These are phyloP conservation scores for Simmondsia chinensis DNA, from an alignment of 148 eudicot species.

Conservation along the genomic window DNA sequence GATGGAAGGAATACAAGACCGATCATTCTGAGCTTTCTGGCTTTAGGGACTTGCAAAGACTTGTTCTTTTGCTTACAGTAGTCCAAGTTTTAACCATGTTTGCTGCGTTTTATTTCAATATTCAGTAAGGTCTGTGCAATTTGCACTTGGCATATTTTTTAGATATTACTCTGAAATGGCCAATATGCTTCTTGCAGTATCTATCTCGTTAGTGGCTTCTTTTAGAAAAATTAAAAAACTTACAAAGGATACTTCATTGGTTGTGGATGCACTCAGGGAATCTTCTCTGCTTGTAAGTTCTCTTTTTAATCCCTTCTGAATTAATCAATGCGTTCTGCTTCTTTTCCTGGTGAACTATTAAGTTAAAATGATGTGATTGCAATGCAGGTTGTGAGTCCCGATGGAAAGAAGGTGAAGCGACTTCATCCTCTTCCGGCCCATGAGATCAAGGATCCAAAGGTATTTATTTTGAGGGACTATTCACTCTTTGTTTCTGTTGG, in stretches of 20 bases:
- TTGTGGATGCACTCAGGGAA: conserved; percentile 64
- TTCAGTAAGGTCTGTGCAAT: no score
- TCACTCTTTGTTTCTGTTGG: background rate
- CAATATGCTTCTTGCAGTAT: conserved; percentile 66
- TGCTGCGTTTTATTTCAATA: background rate
- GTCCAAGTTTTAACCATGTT: no score
- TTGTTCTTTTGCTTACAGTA: no score
- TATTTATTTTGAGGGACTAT: conserved; percentile 13
- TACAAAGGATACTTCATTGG: conserved; percentile 41
- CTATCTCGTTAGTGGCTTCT: conserved; percentile 65
- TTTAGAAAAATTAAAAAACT: conserved; percentile 80
- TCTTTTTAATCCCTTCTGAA: background rate
- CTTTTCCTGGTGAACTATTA: no score
- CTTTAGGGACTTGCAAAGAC: no score
- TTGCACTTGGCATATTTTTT: no score
- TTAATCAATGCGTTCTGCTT: no score
- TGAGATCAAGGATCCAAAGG: conserved; percentile 53
- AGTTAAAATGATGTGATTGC: no score
- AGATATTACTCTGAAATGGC: no score
- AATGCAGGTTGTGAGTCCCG: conserved; percentile 62
- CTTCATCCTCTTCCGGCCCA: conserved; percentile 51
- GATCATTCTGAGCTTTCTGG: no score
- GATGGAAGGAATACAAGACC: no score
- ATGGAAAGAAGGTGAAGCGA: conserved; percentile 75
- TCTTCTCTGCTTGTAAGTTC: conserved; percentile 76